Percentiles rank a stretch among this genome's conserved stretches.
These are phyloP conservation scores for Scutellaria baicalensis DNA, from an alignment of 257 asterid genomes.

Conservation along the genomic window DNA sequence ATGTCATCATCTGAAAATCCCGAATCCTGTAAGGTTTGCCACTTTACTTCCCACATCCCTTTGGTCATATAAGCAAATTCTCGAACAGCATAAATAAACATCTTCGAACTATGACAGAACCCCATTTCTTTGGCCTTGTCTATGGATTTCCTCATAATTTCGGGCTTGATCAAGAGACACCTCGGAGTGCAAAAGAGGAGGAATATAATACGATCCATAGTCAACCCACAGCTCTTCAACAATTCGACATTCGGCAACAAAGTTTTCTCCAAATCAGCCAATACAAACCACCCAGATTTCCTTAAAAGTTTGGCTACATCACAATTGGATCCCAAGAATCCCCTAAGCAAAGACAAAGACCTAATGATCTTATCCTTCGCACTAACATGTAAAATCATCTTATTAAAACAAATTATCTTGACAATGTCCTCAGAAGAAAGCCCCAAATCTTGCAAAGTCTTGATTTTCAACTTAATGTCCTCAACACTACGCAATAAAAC, in stretches of 20 bases:
- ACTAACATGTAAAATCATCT: not conserved
- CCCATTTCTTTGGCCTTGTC: conserved; percentile 19
- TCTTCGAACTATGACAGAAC: not conserved
- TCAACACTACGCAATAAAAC: not conserved
- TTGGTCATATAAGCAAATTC: too few relatives aligned
- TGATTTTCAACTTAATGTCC: conserved; percentile 23
- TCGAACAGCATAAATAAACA: not conserved
- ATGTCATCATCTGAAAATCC: too few relatives aligned
- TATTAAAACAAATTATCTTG: not conserved
- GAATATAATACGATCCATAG: not conserved
- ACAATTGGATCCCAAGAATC: not conserved
- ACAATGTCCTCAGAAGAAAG: not conserved
- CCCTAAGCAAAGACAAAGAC: not conserved
- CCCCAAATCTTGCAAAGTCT: conserved; percentile 18
- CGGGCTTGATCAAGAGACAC: conserved; percentile 16
- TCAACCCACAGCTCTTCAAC: conserved; percentile 19
- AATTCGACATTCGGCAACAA: conserved; percentile 14
- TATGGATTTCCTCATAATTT: conserved; percentile 3
- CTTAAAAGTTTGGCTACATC: conserved; percentile 20
- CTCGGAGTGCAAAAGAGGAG: conserved; percentile 7
- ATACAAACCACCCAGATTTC: conserved; percentile 3
- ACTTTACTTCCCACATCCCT: too few relatives aligned
- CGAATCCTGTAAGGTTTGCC: too few relatives aligned
- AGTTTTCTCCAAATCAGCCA: conserved; percentile 17
- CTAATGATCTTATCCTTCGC: not conserved